Base-by-base conservation (phyloP, 768 basidiomycete species). In the Podaxis pistillaris region DNA sequence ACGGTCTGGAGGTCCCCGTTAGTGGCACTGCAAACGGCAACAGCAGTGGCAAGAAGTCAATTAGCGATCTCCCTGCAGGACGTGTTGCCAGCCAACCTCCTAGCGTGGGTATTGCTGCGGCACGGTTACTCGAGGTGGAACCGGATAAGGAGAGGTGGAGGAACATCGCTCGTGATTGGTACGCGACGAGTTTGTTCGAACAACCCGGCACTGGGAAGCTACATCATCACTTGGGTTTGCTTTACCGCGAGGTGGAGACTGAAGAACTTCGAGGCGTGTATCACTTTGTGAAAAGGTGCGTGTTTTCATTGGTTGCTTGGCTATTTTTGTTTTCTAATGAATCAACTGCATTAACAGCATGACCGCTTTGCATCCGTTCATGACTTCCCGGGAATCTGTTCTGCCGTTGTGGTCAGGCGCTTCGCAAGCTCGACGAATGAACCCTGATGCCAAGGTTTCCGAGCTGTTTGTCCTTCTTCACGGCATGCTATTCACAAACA, bases 401-500 rank as follows among this genome's bases (percentile, higher is more conserved):
- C 80, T 96, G 2, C 87, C 89, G 0, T 76, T 98, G n/a, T 98
- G 96, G 89, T 91, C 94, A 6, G 80, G 81, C 3, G 75, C 86
- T 2, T 81, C 89, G 0, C 93, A 94, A 71, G 79, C 86, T 6
- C 84, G 87, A 17, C 88, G 94, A 2, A 83, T 87, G 15, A 81
- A 82, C 9, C 89, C 95, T 1, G 94, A 96, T 66, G 86, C 91
- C 4, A 79, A 77, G 1, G 82, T 81, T 0, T 74, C 89, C 0
- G 94, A 95, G 26, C 81, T 97, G 0, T 99, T 98, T 66, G 86
- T 98, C 36, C 85, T 94, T 11, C 79, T 99, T 0, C 97, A 98
- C 63, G 96, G 97, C 28, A 96, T 98, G 94, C 82, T 99, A 1
- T 98, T 98, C 76, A 98, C 97, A 13, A 89, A 91, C 66, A 94